Base-by-base conservation (phyloP, 2,329 filamentous ascomycete species). In the Acrocalymma vagum region DNA sequence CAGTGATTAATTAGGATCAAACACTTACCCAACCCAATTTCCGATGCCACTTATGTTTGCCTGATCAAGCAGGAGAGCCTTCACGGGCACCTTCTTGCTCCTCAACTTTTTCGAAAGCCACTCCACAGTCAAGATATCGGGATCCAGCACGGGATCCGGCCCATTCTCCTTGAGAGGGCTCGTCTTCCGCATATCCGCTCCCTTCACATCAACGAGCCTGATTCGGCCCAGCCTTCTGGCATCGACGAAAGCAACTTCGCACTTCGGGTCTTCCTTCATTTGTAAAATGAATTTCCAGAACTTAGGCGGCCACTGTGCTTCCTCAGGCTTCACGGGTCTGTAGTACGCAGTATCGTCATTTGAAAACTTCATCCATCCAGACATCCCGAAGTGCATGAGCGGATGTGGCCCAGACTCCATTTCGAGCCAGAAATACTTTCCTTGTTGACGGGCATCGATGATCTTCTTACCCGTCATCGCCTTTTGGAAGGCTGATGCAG, bases 361-460 rank as follows among this genome's bases (percentile, higher is more conserved):
- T 51, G 82, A 86, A 65, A 97, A 91, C 60, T 95, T 88, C 35
- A 97, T 79, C 94, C 94, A 97, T 6, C 94, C 84, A 11, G 65
- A 59, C 69, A 71, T 81, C 27, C 90, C 90, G 57, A 95, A 85
- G 69, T 95, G 91, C 84, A 95, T 90, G 20, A 97, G 83, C 0
- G 88, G 82, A 70, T 97, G 94, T 1, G 93, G 92, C 9, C 90
- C 81, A 8, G 81, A 79, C 17, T 82, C 80, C 81, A 89, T 88
- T 24, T 90, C 85, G 15, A 97, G 77, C 78, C 94, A 99, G 69
- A 99, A 97, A 65, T 97, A 97, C 79, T 97, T 99, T 8, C 94
- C 94, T 67, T 96, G 94, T 45, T 88, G 90, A 4, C 88, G 88
- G 4, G 88, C 88, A 38, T 78, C 80, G 26, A 80, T 58, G 21